Conservation (phyloP, 352 stramenopile genomes). For the Pythium volutum region DNA sequence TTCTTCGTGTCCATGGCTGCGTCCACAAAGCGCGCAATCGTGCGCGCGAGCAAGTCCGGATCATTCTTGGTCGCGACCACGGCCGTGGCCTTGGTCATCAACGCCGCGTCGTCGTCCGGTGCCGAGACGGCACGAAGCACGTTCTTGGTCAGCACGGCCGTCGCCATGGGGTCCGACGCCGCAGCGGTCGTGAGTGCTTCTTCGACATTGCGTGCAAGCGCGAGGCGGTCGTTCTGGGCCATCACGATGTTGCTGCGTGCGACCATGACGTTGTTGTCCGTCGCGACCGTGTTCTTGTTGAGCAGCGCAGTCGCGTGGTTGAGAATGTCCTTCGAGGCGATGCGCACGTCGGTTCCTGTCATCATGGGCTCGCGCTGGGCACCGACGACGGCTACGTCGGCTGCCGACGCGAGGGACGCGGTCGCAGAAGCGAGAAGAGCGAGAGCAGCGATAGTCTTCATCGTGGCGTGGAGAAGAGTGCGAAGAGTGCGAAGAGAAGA, state of each 20-base stretch:
- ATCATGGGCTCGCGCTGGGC: neutral
- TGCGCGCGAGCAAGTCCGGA: neutral
- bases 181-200: conserved; percentile 2
- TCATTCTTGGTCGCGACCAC: conserved; percentile 31
- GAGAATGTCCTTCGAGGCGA: conserved; percentile 25
- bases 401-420: neutral
- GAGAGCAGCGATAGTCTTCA: too few species aligned
- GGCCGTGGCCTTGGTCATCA: conserved; percentile 37
- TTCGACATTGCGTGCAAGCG: conserved; percentile 24
- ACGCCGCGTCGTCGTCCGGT: conserved; percentile 17
- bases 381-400: conserved; percentile 17
- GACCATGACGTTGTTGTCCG: conserved; percentile 38
- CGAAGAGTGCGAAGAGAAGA: too few species aligned
- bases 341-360: conserved; percentile 1
- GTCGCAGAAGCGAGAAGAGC: conserved; percentile 6
- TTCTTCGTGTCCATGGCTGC: conserved; percentile 11
- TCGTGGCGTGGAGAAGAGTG: too few species aligned
- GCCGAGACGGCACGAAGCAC: conserved; percentile 26
- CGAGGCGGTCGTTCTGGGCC: conserved; percentile 33
- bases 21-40: conserved; percentile 29
- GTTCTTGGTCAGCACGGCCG: conserved; percentile 14
- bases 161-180: neutral
- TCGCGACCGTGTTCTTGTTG: conserved; percentile 43
- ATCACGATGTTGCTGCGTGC: conserved; percentile 33
- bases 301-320: conserved; percentile 30